phyloP scores from a whole-genome alignment of 2,329 filamentous ascomycete species.

The Cadophora gregata region DNA sequence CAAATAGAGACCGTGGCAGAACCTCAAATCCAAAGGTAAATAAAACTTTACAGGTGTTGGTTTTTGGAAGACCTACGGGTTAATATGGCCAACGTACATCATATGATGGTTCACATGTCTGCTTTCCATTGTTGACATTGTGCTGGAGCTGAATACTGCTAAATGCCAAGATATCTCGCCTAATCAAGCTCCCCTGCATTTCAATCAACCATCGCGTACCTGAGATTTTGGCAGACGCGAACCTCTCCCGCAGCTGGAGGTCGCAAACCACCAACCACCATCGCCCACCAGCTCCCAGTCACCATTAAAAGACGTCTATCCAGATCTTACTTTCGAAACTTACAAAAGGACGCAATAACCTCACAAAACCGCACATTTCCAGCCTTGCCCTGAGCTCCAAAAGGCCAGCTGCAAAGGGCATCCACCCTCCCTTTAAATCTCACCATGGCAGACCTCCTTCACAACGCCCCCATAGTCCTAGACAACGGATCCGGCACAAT shows the following conservation, averaged over 20 bases:
- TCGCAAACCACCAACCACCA: conserved; percentile 6
- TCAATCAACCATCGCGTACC: conserved; percentile 18
- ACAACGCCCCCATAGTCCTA: conserved; percentile 98
- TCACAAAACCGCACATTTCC: background rate
- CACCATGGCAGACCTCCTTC: conserved; percentile 72
- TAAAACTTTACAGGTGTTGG: too few relatives aligned
- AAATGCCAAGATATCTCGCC: conserved; percentile 14
- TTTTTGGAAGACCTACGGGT: background rate
- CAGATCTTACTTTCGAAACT: background rate
- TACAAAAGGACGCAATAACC: background rate
- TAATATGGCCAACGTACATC: background rate
- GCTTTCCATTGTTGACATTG: background rate
- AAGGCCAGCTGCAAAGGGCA: conserved; percentile 8
- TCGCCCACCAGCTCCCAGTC: background rate
- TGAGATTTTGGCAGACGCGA: conserved; percentile 23
- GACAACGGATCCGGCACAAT: conserved; percentile 99
- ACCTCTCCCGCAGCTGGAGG: conserved; percentile 19
- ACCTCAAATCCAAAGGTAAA: background rate
- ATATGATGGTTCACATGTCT: background rate
- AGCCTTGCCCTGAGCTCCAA: conserved; percentile 10
- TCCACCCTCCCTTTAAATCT: background rate
- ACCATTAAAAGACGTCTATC: background rate
- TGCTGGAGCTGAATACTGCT: background rate
- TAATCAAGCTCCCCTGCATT: conserved; percentile 24
- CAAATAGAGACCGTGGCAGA: background rate